Evolutionary conservation across 2,329 filamentous ascomycete genomes (phyloP), one percentile per base, ranked within the genome.

Genomic region (Fusarium hainanense): DNA sequence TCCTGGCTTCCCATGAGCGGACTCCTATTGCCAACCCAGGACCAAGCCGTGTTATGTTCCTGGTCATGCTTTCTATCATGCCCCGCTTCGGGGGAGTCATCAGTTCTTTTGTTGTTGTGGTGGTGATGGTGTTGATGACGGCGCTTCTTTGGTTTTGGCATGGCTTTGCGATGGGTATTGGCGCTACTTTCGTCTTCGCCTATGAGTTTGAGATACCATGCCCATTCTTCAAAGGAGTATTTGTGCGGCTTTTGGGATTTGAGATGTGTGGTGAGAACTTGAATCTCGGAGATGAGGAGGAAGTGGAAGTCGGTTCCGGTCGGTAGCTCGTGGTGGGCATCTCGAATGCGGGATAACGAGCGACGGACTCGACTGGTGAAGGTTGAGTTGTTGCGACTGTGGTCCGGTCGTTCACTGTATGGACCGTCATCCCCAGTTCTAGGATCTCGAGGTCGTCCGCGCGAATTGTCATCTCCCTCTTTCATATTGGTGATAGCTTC

Each of bases 141-240:
- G 30, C 57, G 68, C 40, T 69, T 75, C 27, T 68, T 62, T 44
- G 30, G 28, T 25, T 74, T 77, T 10, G 77, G 74, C 27, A 66
- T 70, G 9, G 79, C 79, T 60, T 80, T 82, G n/a, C 82, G 77
- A 73, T 90, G 88, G 20, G 79, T 85, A 8, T 80, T 77, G 4
- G 85, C 79, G 68, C 82, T 82, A 57, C 79, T 80, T 74, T 90
- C 88, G 75, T 90, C 87, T 74, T 90, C 87, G 48, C 88, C 88
- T n/a, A 97, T 92, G 32, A 97, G 84, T 23, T 88, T 87, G 10
- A 94, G 90, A 72, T 93, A 96, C 82, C 93, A 92, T 0, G 92
- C 91, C 94, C 94, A 97, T 76, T 97, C 91, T 70, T 94, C 89
- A 68, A 94, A 98, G 0, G 83, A 85, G 77, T 97, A 98, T 56